Evolutionary conservation across 805 yeast species (phyloP), one percentile per base, ranked within the genome.

Genomic region (Lachancea kluyveri): DNA sequence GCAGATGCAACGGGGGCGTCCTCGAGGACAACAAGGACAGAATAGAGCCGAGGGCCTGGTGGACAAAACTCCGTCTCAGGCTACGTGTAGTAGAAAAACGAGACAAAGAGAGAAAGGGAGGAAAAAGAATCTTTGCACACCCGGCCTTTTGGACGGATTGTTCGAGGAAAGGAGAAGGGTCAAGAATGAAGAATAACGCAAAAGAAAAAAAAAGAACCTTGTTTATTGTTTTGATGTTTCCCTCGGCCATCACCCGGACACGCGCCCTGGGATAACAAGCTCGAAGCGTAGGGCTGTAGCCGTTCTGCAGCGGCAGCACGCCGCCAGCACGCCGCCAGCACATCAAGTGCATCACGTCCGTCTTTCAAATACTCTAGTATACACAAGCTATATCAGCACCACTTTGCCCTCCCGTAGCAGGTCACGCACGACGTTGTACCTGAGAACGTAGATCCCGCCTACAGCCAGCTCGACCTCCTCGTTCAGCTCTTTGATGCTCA

Each of bases 371-470:
- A 13, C 17, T 8, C 25, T 6, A 8, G 21, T n/a, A 12, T 22
- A 8, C n/a, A 3, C 17, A 20, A 14, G 14, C 36, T 37, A 72
- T 40, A 72, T 57, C 27, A 72, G 53, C 24, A 59, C 60, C 3
- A 69, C 67, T 23, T 60, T 65, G 2, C 68, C 72, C 2, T 56
- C 58, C 15, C 44, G 46, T 4, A 74, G 45, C 26, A 62, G 55
- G 15, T 56, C 59, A 32, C 64, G 49, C 5, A 77, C 61, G 0
- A 72, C 70, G 4, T 68, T 67, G 58, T 85, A 88, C 33, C 83
- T 66, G 57, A 85, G 67, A 30, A 82, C 83, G 50, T 83, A 86
- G 4, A 87, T 74, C 22, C 85, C 83, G n/a, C 74, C 77, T 9
- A 65, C 55, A 10, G 62, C 66, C 41, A 79, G 63, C 28, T 72